A percentile compares a stretch with the other conserved stretches of the same genome.
phyloP scores from a whole-genome alignment of 1,284 basidiomycete species.

The Ganoderma sinense region DNA sequence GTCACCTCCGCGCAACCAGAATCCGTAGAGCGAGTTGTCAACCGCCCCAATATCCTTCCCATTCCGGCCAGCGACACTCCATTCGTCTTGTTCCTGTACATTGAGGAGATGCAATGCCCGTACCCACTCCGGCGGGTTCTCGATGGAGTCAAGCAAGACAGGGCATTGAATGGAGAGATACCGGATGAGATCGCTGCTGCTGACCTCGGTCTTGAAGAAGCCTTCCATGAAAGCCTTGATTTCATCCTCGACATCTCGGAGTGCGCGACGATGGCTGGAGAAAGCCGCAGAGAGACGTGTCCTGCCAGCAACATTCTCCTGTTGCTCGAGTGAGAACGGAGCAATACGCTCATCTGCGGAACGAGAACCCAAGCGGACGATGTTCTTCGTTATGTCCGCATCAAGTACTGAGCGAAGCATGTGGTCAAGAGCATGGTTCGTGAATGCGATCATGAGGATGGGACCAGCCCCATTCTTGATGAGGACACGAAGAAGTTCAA shows the following conservation, averaged over 20 bases:
- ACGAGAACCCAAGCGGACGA: constrained; percentile 71
- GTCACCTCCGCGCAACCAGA: constrained; percentile 30
- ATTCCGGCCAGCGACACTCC: constrained; percentile 31
- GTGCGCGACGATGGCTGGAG: constrained; percentile 42
- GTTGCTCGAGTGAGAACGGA: constrained; percentile 61
- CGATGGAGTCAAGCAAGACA: constrained; percentile 49
- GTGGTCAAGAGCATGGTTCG: constrained; percentile 81
- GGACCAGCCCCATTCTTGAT: constrained; percentile 56
- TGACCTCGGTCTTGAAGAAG: constrained; percentile 47
- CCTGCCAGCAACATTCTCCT: constrained; percentile 54
- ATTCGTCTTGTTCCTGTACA: constrained; percentile 30
- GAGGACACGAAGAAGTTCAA: constrained; percentile 71
- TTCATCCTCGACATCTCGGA: constrained; percentile 54
- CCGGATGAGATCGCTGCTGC: constrained; percentile 47
- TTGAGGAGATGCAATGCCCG: constrained; percentile 8
- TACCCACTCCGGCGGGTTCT: constrained; percentile 53
- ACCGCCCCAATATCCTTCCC: constrained; percentile 17
- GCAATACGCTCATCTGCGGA: constrained; percentile 66
- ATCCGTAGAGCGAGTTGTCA: constrained; percentile 26
- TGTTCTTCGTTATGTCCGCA: constrained; percentile 61
- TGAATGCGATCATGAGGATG: constrained; percentile 75
- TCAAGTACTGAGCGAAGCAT: constrained; percentile 69
- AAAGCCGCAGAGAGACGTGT: constrained; percentile 49
- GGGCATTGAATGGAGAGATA: constrained; percentile 52
- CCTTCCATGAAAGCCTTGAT: constrained; percentile 54